A percentile compares a stretch with the other conserved stretches of the same genome.
Conservation (phyloP, 805 yeast genomes). For the Myxozyma monticola region DNA sequence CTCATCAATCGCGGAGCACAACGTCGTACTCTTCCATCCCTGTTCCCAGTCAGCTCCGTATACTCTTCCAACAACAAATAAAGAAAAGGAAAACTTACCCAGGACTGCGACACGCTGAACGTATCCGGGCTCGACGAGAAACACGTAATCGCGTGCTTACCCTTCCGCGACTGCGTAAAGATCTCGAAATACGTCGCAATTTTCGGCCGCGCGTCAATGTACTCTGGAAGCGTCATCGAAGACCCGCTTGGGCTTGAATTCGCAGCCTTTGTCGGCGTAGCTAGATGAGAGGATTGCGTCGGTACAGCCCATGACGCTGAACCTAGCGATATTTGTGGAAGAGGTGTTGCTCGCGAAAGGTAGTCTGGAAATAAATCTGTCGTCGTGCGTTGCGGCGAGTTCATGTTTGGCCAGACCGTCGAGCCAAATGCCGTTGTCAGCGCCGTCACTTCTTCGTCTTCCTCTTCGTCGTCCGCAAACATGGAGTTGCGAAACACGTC, state of each 20-base stretch:
- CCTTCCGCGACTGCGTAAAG: constrained; percentile 53
- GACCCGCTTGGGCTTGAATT: no score
- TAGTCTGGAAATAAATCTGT: no score
- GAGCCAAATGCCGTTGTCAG: background rate
- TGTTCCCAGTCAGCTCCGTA: background rate
- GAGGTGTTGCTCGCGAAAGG: no score
- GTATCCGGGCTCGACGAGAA: constrained; percentile 57
- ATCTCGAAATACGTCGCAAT: constrained; percentile 55
- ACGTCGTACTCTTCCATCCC: constrained; percentile 62
- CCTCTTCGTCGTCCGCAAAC: no score
- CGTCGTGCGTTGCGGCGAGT: no score
- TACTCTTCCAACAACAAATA: background rate
- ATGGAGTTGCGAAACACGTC: no score
- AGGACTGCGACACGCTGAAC: constrained; percentile 55
- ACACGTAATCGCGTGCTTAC: constrained; percentile 50
- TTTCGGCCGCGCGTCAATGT: constrained; percentile 49
- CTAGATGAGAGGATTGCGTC: no score
- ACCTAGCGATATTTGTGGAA: no score
- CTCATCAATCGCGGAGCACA: constrained; percentile 53
- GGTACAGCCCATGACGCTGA: no score
- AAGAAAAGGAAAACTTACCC: constrained; percentile 34
- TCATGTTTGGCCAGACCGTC: no score
- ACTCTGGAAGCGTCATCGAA: constrained; percentile 35
- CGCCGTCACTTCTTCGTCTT: constrained; percentile 2
- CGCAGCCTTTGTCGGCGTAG: no score